Evolutionary conservation across 345 rosid species (phyloP), one percentile per base, ranked within the genome.

Genomic region (Citrus inodora): DNA sequence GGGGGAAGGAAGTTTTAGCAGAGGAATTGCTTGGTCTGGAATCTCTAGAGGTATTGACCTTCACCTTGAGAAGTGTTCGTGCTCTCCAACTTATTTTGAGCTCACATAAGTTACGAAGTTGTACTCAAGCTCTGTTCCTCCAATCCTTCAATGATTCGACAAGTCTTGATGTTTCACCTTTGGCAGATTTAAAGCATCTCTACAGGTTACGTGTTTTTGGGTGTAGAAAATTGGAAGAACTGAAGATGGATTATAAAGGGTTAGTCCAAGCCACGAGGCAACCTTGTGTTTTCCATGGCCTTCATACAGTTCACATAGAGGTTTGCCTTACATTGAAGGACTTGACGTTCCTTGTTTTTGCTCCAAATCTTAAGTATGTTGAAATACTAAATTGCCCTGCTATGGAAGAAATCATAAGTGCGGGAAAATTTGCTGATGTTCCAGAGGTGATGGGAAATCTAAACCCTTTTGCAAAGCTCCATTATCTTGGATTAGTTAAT

Each of bases 11-110:
- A 42, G 14, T 42, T 11, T 10, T 42, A 42, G 16, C 16, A 10
- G 16, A 42, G 14, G 81, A 78, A 38, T 27, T 82, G 51, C 21
- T 33, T 27, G 2, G 71, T 25, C 40, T 78, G 79, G 22, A 74
- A 42, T 40, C 62, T 33, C 19, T 78, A 16, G 30, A 42, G 8
- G 71, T 6, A 5, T 53, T 72, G n/a, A 51, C 0, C 22, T 25
- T 78, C 42, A 22, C 35, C 37, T 11, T 79, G 1, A 51, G 48
- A 79, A 63, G 56, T 27, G 58, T 9, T 9, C 48, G 7, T 6
- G 71, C 58, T 53, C 37, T 73, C 5, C 46, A 81, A 7, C 24
- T 22, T 8, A n/a, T 71, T 9, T 16, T 46, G 32, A 55, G 9
- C 67, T 24, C 33, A 1, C 30, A 28, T 1, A 56, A 9, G 33